Evolutionary conservation across 139 green algal species (phyloP), one percentile per base, ranked within the genome.

Genomic region (Pseudopediastrum boryanum): DNA sequence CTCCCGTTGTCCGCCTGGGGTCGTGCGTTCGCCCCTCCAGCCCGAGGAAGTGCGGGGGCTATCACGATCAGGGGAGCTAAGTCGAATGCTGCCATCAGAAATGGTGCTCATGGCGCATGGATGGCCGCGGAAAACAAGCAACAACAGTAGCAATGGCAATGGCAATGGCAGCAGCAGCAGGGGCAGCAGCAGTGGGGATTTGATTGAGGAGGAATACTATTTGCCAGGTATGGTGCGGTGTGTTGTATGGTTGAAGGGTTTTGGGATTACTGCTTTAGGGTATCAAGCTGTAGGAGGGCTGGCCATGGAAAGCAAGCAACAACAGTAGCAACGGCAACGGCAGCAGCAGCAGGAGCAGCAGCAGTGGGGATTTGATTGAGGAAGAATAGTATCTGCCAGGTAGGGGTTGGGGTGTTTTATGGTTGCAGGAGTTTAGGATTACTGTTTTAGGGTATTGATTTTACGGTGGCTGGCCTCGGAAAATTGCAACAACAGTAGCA

Each of bases 51-150:
- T 94, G 5, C 36, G 81, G 0, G 91, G 92, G 16, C 74, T 96
- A 38, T 84, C 89, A 2, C 83, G 91, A 41, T 85, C 66, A 33
- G 87, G 86, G 13, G 94, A 97, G 56, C 81, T 98, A 12, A 94
- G 86, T 7, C 89, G 91, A 75, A 97, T 98, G 92, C 87, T 98
- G 64, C 94, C 94, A 6, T 81, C 83, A 31, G 94, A 98, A 74
- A 91, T 92, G 52, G 87, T 89, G 41, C 85, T 98, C 51, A 80
- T 98, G 71, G 94, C 94, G 1, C 87, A 90, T 21, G 93, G 94
- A 2, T 94, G 93, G 92, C 89, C 88, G 21, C 84, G 87, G 31
- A 86, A 86, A 36, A 44, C 52, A 25, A 5, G 29, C 43, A n/a
- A 27, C 58, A 31, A 56, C 51, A 50, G 16, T 6, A 46, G 25